Evolutionary conservation across 2,329 filamentous ascomycete species (phyloP).

Genomic region (Xenoacremonium recifei): DNA sequence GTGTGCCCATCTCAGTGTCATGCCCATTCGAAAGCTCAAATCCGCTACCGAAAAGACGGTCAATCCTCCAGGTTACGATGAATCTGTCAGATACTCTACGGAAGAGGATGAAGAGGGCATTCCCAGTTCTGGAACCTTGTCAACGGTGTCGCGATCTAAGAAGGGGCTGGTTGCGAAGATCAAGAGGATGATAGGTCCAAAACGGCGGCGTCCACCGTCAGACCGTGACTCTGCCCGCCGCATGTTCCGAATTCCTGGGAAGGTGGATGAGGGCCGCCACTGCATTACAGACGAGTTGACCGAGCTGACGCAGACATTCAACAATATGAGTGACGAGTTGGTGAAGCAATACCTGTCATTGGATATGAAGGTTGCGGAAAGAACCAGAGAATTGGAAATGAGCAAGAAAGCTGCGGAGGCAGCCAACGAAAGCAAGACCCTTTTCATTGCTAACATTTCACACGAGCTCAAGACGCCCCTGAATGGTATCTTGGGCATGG

Average conservation of each 20-base stretch:
- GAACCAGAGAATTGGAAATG: conserved; percentile 80
- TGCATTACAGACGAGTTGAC: conserved; percentile 81
- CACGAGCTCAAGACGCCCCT: conserved; percentile 88
- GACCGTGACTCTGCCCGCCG: conserved; percentile 44
- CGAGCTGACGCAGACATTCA: conserved; percentile 81
- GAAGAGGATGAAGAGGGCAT: conserved; percentile 41
- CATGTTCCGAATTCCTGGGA: conserved; percentile 80
- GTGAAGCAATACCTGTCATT: conserved; percentile 81
- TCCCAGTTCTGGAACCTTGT: conserved; percentile 40
- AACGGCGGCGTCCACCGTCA: conserved; percentile 26
- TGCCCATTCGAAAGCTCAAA: conserved; percentile 75
- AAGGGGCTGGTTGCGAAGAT: conserved; percentile 41
- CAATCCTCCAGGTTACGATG: conserved; percentile 60
- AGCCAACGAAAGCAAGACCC: conserved; percentile 95
- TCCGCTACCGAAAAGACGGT: conserved; percentile 73
- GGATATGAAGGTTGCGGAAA: conserved; percentile 79
- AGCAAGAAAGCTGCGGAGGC: conserved; percentile 91
- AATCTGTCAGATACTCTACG: conserved; percentile 42
- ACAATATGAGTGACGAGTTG: conserved; percentile 90
- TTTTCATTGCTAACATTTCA: conserved; percentile 95
- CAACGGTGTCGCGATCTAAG: conserved; percentile 44
- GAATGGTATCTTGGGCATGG: conserved; percentile 95
- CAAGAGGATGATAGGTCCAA: conserved; percentile 35
- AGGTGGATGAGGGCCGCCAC: conserved; percentile 74
- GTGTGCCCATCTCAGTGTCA: conserved; percentile 76